Evolutionary conservation across 805 yeast genomes (phyloP).

Genomic region (Blastobotrys attinorum): DNA sequence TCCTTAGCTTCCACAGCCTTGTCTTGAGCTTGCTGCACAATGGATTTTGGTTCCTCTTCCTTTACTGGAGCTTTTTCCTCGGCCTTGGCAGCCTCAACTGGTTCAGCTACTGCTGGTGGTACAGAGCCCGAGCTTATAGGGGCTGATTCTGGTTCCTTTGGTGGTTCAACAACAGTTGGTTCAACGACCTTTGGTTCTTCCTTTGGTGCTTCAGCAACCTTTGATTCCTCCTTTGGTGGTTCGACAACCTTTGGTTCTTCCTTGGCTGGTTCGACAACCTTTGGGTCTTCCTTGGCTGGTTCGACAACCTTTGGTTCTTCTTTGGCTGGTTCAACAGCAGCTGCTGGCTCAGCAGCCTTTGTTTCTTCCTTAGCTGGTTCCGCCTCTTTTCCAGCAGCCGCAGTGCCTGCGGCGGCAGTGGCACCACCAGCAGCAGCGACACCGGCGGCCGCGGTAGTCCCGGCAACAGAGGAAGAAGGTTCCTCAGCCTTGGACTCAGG

Average conservation of each 20-base stretch:
- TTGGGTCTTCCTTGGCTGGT: neutral
- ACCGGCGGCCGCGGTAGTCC: constrained; percentile 1
- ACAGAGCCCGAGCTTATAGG: too few relatives aligned
- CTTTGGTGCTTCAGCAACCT: neutral
- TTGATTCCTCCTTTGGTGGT: neutral
- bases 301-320: neutral
- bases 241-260: neutral
- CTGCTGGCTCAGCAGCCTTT: constrained; percentile 1
- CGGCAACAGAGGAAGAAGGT: neutral
- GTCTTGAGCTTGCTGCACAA: neutral
- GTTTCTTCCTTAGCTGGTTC: neutral
- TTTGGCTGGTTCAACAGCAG: neutral
- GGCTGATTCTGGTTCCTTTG: neutral
- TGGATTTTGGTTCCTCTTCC: neutral
- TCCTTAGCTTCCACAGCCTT: constrained; percentile 5
- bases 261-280: neutral
- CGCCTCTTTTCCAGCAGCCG: neutral
- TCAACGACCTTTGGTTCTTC: neutral
- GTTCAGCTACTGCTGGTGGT: neutral
- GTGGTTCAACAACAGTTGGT: neutral
- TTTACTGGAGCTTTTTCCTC: neutral
- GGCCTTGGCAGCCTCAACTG: constrained; percentile 1
- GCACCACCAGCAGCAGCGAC: constrained; percentile 4
- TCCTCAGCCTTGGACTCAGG: constrained; percentile 1
- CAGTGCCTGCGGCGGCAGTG: constrained; percentile 1